Percentiles rank a stretch among this genome's conserved stretches.
Evolutionary conservation across 2,329 filamentous ascomycete species (phyloP).

Genomic region (Trichoderma sp.): DNA sequence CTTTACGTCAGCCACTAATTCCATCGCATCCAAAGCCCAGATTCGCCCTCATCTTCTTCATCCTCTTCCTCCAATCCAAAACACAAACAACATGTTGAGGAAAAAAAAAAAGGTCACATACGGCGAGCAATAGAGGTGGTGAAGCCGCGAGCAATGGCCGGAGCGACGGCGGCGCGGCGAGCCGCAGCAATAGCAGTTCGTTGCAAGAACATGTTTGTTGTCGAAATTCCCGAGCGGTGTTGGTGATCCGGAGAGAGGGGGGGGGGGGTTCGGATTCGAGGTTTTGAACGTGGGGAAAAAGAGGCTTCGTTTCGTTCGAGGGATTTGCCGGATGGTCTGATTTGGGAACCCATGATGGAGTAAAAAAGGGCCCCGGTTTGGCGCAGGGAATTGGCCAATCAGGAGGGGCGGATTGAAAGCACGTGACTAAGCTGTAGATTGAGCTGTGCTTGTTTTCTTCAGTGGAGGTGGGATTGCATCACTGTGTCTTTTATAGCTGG

Average conservation of each 20-base stretch:
- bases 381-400: slow-evolving; percentile 42
- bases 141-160: slow-evolving; percentile 60
- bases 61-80: background rate
- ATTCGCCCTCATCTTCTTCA: background rate
- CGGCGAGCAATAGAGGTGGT: slow-evolving; percentile 62
- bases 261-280: slow-evolving; percentile 11
- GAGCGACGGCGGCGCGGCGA: slow-evolving; percentile 58
- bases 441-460: background rate
- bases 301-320: slow-evolving; percentile 39
- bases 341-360: slow-evolving; percentile 34
- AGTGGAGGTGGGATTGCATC: background rate
- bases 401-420: slow-evolving; percentile 29
- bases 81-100: slow-evolving; percentile 12
- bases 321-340: slow-evolving; percentile 53
- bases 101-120: slow-evolving; percentile 35
- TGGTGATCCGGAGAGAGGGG: slow-evolving; percentile 20
- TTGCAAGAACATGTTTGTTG: slow-evolving; percentile 62
- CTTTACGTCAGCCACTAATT: slow-evolving; percentile 38
- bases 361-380: slow-evolving; percentile 34
- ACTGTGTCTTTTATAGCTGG: background rate
- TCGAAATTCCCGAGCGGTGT: slow-evolving; percentile 25
- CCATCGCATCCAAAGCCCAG: background rate
- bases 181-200: slow-evolving; percentile 62
- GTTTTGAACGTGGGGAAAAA: background rate
- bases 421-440: slow-evolving; percentile 36